Evolutionary conservation across 768 basidiomycete genomes (phyloP), one percentile per base, ranked within the genome.

Genomic region (Suillus clintonianus): DNA sequence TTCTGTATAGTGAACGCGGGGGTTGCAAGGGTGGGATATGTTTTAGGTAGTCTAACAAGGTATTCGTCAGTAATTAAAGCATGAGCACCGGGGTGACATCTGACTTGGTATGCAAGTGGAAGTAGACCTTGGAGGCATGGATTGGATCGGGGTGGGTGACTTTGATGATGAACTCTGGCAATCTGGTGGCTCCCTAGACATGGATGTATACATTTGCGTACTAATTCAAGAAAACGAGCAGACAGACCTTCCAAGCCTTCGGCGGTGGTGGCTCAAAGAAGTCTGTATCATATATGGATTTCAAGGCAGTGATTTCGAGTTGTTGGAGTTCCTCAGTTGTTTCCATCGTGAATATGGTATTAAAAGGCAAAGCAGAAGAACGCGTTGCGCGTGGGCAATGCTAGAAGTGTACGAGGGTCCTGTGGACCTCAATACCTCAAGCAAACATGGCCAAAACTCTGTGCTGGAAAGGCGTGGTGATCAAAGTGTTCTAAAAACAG

Each of bases 251-350:
- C 92, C 93, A 95, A 58, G 85, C 92, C 71, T 86, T 92, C 37
- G 89, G 89, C 17, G 91, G 87, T 24, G 88, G 89, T 61, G 83
- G 84, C 69, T 90, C 85, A 30, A 87, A 82, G 70, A 92, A 94
- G 70, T 94, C 88, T 65, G 89, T 85, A 68, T 82, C 89, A 78
- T 90, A 94, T 65, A 94, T 95, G 64, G 91, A 89, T 73, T 86
- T 85, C 65, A 94, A 81, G 36, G 87, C 90, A 56, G 88, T 89
- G 65, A 94, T 89, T 82, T 95, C 92, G 68, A 80, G 77, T 64
- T 82, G 80, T 73, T 84, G 85, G 72, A 83, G 81, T 80, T 91
- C 89, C 79, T 88, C 86, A 64, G 84, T 82, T 65, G 86, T 84
- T 78, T 92, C 91, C 91, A 93, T 92, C 60, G 65, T 65, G 61